phyloP scores from a whole-genome alignment of 169 alveolate species.

The Perkinsus chesapeaki region DNA sequence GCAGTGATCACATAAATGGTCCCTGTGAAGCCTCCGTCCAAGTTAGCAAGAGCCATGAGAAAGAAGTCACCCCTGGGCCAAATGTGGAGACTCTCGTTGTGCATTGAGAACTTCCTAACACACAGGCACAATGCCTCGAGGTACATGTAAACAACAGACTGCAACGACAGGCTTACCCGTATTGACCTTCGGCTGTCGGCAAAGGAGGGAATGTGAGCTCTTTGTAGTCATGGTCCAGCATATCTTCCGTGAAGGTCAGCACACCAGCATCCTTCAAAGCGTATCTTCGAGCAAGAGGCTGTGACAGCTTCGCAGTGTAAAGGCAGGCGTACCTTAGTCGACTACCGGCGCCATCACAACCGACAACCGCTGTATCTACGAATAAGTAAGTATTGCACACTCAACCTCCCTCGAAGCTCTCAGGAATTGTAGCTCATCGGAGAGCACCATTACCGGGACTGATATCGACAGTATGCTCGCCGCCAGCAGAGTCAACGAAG shows the following conservation, averaged over 20 bases:
- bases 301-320: too few species aligned
- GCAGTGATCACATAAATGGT: not conserved
- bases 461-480: not conserved
- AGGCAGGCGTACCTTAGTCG: not conserved
- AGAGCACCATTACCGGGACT: not conserved
- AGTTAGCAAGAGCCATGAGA: conserved; percentile 6
- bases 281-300: too few species aligned
- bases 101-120: not conserved
- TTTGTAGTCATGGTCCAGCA: conserved; percentile 12
- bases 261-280: not conserved
- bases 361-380: conserved; percentile 6
- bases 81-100: not conserved
- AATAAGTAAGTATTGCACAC: not conserved
- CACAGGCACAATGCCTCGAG: too few species aligned
- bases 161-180: not conserved
- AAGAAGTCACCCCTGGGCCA: not conserved
- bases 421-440: too few species aligned
- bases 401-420: too few species aligned
- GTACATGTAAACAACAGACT: not conserved
- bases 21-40: conserved; percentile 12
- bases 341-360: conserved; percentile 19
- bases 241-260: conserved; percentile 12
- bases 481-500: not conserved
- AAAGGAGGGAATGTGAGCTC: conserved; percentile 6
- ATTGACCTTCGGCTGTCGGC: not conserved